A percentile compares a stretch with the other conserved stretches of the same genome.
Evolutionary conservation across 805 yeast genomes (phyloP).

Genomic region (Ogataea zsoltii): DNA sequence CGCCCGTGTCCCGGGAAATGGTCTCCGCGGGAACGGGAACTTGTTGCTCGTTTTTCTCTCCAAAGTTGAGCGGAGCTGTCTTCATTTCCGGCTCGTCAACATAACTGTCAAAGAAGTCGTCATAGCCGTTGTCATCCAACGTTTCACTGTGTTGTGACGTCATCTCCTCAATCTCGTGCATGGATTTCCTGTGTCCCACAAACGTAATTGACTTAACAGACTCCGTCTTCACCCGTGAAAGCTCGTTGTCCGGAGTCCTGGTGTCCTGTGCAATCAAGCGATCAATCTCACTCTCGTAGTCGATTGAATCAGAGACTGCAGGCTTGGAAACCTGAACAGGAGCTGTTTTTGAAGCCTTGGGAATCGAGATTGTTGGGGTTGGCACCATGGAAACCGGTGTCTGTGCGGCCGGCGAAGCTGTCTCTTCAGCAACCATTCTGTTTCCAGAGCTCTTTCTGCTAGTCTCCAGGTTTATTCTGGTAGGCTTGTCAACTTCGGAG

Average conservation of each 20-base stretch:
- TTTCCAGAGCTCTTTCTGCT: no score
- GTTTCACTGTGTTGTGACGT: constrained; percentile 13
- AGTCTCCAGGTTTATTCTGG: no score
- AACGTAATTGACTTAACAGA: constrained; percentile 32
- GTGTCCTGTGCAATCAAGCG: constrained; percentile 5
- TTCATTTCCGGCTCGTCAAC: constrained; percentile 24
- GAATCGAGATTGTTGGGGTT: no score
- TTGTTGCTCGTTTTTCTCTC: background rate
- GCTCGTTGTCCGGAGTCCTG: background rate
- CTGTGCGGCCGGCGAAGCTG: no score
- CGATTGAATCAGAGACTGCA: background rate
- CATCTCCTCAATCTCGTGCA: constrained; percentile 23
- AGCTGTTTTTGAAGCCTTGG: background rate
- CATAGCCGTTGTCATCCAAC: constrained; percentile 29
- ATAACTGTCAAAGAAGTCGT: constrained; percentile 33
- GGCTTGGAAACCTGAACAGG: background rate
- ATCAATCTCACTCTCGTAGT: constrained; percentile 10
- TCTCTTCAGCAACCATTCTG: no score
- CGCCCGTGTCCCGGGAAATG: background rate
- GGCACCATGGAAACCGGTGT: no score
- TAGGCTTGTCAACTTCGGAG: no score
- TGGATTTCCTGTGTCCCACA: constrained; percentile 33
- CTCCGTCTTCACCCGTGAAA: constrained; percentile 5
- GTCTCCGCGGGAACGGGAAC: background rate
- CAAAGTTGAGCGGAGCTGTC: constrained; percentile 26